Conservation (phyloP, 257 asterid genomes). For the Nicotiana attenuata region DNA sequence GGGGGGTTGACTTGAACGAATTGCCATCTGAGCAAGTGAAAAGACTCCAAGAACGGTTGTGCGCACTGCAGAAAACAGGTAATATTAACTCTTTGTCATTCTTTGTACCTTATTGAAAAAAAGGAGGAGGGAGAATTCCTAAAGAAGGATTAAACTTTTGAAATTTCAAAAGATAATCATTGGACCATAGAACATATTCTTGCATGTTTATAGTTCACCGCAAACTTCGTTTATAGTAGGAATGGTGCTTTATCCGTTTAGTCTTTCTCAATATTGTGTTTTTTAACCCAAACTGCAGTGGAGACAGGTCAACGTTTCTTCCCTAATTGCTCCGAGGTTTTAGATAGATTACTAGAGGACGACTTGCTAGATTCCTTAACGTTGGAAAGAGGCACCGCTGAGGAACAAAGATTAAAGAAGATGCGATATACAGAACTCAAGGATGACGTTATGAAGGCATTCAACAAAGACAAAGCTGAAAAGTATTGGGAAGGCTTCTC, state of each 20-base stretch:
- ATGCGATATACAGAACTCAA: conserved; percentile 71
- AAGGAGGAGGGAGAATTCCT: neutral
- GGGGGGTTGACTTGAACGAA: conserved; percentile 65
- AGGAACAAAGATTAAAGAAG: conserved; percentile 59
- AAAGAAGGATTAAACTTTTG: neutral
- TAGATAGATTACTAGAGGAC: conserved; percentile 70
- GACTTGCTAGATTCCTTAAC: conserved; percentile 49
- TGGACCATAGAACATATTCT: neutral
- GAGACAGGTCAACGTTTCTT: conserved; percentile 64
- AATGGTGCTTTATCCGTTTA: neutral
- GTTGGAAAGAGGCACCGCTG: conserved; percentile 57
- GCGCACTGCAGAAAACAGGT: conserved; percentile 85
- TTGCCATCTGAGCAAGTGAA: conserved; percentile 76
- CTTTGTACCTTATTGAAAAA: neutral
- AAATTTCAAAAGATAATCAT: neutral
- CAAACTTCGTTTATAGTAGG: neutral
- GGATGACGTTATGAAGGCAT: conserved; percentile 69
- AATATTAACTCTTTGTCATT: neutral
- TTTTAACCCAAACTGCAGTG: conserved; percentile 31
- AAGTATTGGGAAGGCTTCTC: conserved; percentile 30
- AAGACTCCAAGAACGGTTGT: conserved; percentile 56
- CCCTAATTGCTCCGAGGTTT: conserved; percentile 77
- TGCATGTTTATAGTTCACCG: neutral
- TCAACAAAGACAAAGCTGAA: conserved; percentile 66
- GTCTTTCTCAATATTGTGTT: neutral